Percentiles rank a stretch among this genome's conserved stretches.
phyloP scores from a whole-genome alignment of 176 grass and related monocot genomes.

The Cymbopogon citratus region DNA sequence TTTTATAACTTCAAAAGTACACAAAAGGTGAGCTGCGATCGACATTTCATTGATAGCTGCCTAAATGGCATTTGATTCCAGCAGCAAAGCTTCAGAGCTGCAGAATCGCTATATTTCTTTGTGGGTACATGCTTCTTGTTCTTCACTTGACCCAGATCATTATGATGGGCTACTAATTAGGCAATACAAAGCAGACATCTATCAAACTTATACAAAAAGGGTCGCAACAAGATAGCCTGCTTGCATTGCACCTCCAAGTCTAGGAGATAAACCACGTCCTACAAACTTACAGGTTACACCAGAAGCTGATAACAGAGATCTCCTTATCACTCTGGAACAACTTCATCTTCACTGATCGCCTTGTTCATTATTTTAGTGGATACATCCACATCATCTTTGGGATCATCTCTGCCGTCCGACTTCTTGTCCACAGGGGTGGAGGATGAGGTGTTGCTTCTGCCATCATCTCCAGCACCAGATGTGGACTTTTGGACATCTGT shows the following conservation, averaged over 20 bases:
- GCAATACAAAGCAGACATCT: conserved; percentile 30
- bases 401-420: neutral
- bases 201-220: conserved; percentile 36
- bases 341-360: conserved; percentile 42
- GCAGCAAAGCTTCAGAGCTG: conserved; percentile 44
- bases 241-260: conserved; percentile 29
- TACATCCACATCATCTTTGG: conserved; percentile 25
- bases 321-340: conserved; percentile 47
- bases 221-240: conserved; percentile 25
- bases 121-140: conserved; percentile 16
- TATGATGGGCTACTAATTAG: conserved; percentile 12
- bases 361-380: conserved; percentile 48
- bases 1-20: neutral
- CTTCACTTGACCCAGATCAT: conserved; percentile 25
- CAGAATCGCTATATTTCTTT: conserved; percentile 33
- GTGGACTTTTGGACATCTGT: conserved; percentile 14
- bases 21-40: neutral
- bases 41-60: conserved; percentile 16
- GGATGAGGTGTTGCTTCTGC: neutral
- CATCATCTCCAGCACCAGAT: neutral
- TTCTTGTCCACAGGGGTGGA: neutral
- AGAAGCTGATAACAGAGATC: conserved; percentile 14
- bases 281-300: conserved; percentile 41
- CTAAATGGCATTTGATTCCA: conserved; percentile 23
- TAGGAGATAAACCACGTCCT: conserved; percentile 36